These are phyloP conservation scores for Mercurialis annua DNA, from an alignment of 345 rosid genomes.

Conservation along the genomic window DNA sequence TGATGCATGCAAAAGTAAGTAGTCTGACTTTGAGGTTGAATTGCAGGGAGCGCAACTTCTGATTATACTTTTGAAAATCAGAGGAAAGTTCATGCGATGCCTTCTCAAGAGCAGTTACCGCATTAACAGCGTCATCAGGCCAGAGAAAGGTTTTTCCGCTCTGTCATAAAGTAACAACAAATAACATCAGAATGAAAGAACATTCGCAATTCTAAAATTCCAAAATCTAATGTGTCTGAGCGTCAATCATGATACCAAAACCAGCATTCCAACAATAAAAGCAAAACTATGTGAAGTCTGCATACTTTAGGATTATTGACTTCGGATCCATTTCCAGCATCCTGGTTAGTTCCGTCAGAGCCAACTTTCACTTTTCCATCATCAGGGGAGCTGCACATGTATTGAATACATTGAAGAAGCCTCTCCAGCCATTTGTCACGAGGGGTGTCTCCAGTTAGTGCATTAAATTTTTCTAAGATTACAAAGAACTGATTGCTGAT, in stretches of 20 bases:
- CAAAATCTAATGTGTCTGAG: background rate
- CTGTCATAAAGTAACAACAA: conserved; percentile 37
- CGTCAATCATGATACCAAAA: conserved; percentile 11
- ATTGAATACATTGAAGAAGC: conserved; percentile 77
- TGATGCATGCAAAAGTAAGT: background rate
- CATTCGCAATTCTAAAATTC: conserved; percentile 16
- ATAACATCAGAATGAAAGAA: background rate
- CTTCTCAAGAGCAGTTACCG: conserved; percentile 77
- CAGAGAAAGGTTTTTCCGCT: conserved; percentile 50
- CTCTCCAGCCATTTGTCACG: conserved; percentile 89
- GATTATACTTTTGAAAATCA: conserved; percentile 87
- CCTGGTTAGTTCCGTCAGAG: conserved; percentile 35
- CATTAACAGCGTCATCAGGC: conserved; percentile 87
- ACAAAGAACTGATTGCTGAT: conserved; percentile 50
- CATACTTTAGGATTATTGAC: conserved; percentile 48
- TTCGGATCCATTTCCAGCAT: conserved; percentile 42
- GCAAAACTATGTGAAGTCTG: background rate
- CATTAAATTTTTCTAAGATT: conserved; percentile 56
- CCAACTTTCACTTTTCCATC: conserved; percentile 39
- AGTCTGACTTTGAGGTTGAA: conserved; percentile 82
- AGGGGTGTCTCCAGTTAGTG: conserved; percentile 63
- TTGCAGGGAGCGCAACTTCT: conserved; percentile 70
- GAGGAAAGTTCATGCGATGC: conserved; percentile 66
- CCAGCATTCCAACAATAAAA: background rate
- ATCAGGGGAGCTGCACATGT: conserved; percentile 49